phyloP scores from a whole-genome alignment of 2,329 filamentous ascomycete species.

The Pyricularia pennisetigena region DNA sequence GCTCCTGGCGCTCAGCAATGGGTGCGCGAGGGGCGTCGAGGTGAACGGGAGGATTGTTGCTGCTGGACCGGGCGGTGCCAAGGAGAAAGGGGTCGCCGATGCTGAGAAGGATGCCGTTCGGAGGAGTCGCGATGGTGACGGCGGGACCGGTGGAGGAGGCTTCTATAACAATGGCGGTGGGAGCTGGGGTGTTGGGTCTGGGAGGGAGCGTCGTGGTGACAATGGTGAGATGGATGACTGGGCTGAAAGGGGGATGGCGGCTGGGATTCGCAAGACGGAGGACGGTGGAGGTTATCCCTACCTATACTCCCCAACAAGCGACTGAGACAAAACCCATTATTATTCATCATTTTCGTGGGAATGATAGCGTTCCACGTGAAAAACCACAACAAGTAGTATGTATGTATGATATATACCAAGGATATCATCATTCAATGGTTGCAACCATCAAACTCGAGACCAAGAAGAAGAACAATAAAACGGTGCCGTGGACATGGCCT shows the following conservation, averaged over 20 bases:
- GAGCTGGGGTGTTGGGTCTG: neutral
- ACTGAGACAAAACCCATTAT: neutral
- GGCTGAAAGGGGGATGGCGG: conserved; percentile 13
- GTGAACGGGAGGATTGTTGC: conserved; percentile 39
- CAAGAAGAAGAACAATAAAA: neutral
- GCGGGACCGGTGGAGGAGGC: neutral
- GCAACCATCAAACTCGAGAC: neutral
- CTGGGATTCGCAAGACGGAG: conserved; percentile 3
- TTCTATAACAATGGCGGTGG: neutral
- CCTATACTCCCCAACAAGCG: neutral
- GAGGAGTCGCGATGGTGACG: neutral
- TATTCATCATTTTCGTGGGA: neutral
- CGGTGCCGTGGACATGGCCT: neutral
- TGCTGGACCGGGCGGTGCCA: conserved; percentile 12
- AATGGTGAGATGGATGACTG: conserved; percentile 11
- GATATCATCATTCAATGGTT: neutral
- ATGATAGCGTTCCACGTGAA: neutral
- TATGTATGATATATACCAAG: neutral
- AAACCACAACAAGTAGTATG: neutral
- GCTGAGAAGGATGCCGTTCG: neutral
- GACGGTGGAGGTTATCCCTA: neutral
- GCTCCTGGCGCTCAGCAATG: conserved; percentile 44
- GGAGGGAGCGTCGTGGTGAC: neutral
- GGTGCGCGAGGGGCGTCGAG: conserved; percentile 31
- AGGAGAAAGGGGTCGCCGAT: neutral